Evolutionary conservation across 352 stramenopile genomes (phyloP), one percentile per base, ranked within the genome.

Genomic region (Phytophthora lateralis): DNA sequence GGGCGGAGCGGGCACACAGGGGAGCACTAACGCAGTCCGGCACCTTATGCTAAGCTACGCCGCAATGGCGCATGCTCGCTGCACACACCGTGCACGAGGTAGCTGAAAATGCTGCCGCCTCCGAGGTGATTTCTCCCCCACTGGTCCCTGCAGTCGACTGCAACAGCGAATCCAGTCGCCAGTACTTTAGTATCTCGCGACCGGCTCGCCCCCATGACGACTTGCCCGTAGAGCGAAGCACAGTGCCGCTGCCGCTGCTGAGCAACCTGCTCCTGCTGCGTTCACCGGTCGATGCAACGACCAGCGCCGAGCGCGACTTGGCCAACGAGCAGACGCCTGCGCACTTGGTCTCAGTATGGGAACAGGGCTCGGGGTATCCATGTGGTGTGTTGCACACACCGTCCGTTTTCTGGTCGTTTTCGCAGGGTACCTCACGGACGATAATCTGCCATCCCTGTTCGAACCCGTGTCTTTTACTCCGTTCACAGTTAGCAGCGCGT

Each of bases 281-380:
- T 34, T 55, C 17, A 17, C 32, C 11, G 15, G 34, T 42, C 46
- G 44, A 61, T 20, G 24, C 54, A 48, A 63, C 55, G 46, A 63
- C 55, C 24, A 32, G 43, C 24, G 41, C 27, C 29, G 42, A 35
- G 53, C 42, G 55, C 55, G 55, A 55, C 55, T 62, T 59, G 49
- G 38, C 20, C 44, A 27, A 68, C 60, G 30, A 68, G 45, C 24
- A 34, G 53, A 63, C 60, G 46, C 32, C 20, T 50, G 6, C 2
- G 24, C 4, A 41, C 30, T 53, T 58, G 29, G 26, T 52, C 53
- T 63, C 41, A 63, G 45, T 59, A 68, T 63, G 20, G n/a, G 12
- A 6, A 4, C 26, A 24, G 26, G 26, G 26, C 2, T 30, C 26
- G 26, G 26, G 26, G 26, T 30, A 4, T 30, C 26, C 6, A 30